Base-by-base conservation (phyloP, 2,329 filamentous ascomycete genomes). In the Ceratocystis albifundus region DNA sequence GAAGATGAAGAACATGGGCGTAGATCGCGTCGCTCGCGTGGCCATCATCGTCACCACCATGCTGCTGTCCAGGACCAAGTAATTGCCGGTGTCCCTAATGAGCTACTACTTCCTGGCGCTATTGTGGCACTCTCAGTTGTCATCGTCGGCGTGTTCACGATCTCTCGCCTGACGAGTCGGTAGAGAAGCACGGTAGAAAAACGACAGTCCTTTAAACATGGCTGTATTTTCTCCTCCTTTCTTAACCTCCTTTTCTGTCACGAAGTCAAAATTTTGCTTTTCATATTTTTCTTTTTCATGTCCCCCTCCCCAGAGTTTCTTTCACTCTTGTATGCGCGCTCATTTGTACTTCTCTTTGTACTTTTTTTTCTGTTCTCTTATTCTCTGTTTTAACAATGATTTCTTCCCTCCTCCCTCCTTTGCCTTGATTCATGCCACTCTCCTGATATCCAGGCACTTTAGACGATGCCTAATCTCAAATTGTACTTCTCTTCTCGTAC, bases 91-190 rank as follows among this genome's bases (percentile, higher is more conserved):
- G 88, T 99, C 44, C 91, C 94, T 7, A 99, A 99, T 73, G 94
- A 99, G 73, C 80, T 97, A 65, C 80, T 99, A 20, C 82, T 97
- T 53, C 94, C 94, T 0, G 94, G 94, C 70, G 94, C 94, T 22
- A 93, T 99, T 74, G 91, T 94, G 67, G 92, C 92, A n/a, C 78
- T 99, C 73, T 94, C 93, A 8, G 90, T 95, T 55, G 92, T 96
- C 46, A 96, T 99, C 76, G 82, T 95, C 50, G 90, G 89, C 70
- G 93, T 97, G 10, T 99, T 99, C 77, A 86, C 91, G 53, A 85
- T 99, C 72, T 86, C 89, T 68, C 85, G 91, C 70, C 78, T 86
- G 69, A 79, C 80, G 45, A 82, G 79, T 75, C 76, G 81, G 73
- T 84, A 77, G 73, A 70, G 69, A 45, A 61, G 70, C 45, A 17